These are phyloP conservation scores for Saccharomycopsis selenospora DNA, from an alignment of 805 yeast genomes.

Conservation along the genomic window DNA sequence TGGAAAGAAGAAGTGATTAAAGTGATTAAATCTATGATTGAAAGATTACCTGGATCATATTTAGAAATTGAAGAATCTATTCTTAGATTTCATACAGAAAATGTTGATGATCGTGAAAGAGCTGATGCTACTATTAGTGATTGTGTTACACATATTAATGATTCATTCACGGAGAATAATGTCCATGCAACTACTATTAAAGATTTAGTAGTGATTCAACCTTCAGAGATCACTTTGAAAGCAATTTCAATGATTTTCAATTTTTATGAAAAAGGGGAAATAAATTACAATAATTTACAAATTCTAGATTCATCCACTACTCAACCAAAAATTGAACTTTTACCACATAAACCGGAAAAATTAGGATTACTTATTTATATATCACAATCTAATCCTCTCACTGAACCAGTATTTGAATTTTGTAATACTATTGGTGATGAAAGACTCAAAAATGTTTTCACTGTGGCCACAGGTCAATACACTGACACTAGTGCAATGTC, in stretches of 20 bases:
- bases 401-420: constrained; percentile 57
- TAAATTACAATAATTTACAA: constrained; percentile 23
- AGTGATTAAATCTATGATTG: constrained; percentile 53
- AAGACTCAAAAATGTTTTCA: constrained; percentile 41
- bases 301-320: constrained; percentile 25
- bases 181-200: constrained; percentile 74
- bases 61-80: constrained; percentile 70
- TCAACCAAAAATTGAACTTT: constrained; percentile 13
- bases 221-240: constrained; percentile 47
- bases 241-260: constrained; percentile 49
- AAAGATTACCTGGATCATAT: constrained; percentile 73
- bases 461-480: constrained; percentile 50
- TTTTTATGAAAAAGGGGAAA: constrained; percentile 27
- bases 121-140: constrained; percentile 71
- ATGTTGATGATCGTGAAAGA: constrained; percentile 56
- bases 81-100: constrained; percentile 68
- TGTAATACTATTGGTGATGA: constrained; percentile 37
- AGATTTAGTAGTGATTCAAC: constrained; percentile 65
- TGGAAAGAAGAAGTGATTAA: constrained; percentile 57
- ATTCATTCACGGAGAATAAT: constrained; percentile 51
- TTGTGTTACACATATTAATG: constrained; percentile 76
- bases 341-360: constrained; percentile 2
- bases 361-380: constrained; percentile 16
- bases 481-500: constrained; percentile 52
- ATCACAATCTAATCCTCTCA: constrained; percentile 35